Base-by-base conservation (phyloP, 1,284 basidiomycete species). In the Rhodotorula sp. region DNA sequence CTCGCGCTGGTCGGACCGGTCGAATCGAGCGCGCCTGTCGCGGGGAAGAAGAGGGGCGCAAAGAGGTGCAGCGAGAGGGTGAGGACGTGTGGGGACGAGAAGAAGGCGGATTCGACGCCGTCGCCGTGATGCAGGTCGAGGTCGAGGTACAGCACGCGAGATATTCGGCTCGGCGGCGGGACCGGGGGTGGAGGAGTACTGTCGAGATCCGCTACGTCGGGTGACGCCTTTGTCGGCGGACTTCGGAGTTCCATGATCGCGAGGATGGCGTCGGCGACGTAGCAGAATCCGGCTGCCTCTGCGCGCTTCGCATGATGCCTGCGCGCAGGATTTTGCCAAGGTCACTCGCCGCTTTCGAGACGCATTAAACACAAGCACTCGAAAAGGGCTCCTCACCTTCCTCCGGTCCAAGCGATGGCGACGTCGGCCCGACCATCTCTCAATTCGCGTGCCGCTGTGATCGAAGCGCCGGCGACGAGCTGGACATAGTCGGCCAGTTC, bases 61-160 rank as follows among this genome's bases (percentile, higher is more conserved):
- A 88, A 80, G 75, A 95, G 90, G 79, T 97, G 94, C 23, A 96
- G 84, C 39, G 92, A 94, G 51, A 96, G 80, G 1, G 92, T 95
- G 72, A 95, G 81, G 51, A 92, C 86, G 78, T 89, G 86, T 5
- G 87, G 83, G 0, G 77, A 67, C 1, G 78, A 80, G 69, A 84
- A 82, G 80, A 95, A 95, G 0, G 91, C 91, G 34, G 88, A 86
- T 0, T 90, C 89, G 48, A 95, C 92, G 0, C 89, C 93, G 78
- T 97, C 94, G 7, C 91, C 90, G 79, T 91, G 93, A 81, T 97
- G 95, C 3, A 97, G 84, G 80, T 97, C 94, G 21, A 97, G 83
- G 80, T 97, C 94, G 62, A 97, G 85, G 81, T 97, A 97, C 86
- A 96, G 87, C 31, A 93, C 85, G 3, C 90, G 86, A 2, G 89